Base-by-base conservation (phyloP, 164 flowering plant genomes). In the Stephania yunnanensis region DNA sequence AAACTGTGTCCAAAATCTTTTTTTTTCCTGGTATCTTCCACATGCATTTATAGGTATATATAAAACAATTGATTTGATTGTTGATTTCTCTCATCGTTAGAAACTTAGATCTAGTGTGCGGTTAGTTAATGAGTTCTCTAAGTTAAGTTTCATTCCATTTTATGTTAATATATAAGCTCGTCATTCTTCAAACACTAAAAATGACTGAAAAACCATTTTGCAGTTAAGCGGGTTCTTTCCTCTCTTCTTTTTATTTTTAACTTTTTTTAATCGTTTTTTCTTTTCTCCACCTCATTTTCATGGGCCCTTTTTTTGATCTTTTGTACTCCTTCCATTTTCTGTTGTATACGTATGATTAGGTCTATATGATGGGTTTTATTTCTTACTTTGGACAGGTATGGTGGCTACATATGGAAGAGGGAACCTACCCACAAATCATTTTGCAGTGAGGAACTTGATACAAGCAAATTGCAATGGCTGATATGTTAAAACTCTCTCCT, bases 341-440 rank as follows among this genome's bases (percentile, higher is more conserved):
- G 70, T 58, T 63, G 74, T 46, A 25, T 50, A 46, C 31, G 66
- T 55, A 83, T 17, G 75, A 48, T 76, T 66, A 82, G 78, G 80
- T 84, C 86, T 76, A 81, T 84, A 85, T 87, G 87, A 85, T 83
- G 76, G 82, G 78, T 77, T 82, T 73, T 72, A 74, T 77, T 81
- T 85, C 76, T 36, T 75, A 52, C 65, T 84, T 73, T 82, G 71
- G 76, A 82, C 89, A 89, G 90, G 92, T 85, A 30, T 73, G 76
- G 75, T 78, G 79, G 83, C 85, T 76, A 81, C 80, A 77, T 80
- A 74, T 71, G 82, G 84, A 84, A 85, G 84, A 78, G 68, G 82
- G 69, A 80, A 80, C 73, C 70, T 61, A 69, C 79, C 30, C 80
- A 75, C 81, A 79, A 76, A 50, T 84, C 71, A 76, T 20, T 86